Evolutionary conservation across 257 asterid genomes (phyloP).

Genomic region (Gynochthodes officinalis): DNA sequence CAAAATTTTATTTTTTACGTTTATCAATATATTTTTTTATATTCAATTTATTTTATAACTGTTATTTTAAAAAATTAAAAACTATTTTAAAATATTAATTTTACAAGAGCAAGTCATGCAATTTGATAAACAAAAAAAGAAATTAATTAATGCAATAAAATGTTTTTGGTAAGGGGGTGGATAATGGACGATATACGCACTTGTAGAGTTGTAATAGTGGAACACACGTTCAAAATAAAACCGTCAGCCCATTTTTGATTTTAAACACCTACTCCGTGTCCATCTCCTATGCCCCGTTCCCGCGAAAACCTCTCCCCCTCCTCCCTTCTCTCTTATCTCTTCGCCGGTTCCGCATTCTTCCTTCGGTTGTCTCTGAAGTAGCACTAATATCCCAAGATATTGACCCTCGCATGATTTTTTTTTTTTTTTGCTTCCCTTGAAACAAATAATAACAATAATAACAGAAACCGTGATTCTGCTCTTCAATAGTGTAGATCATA

Average conservation of each 20-base stretch:
- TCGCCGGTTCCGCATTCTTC: constrained; percentile 20
- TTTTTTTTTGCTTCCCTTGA: not conserved
- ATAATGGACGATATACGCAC: too few species aligned
- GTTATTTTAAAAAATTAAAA: too few species aligned
- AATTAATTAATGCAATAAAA: too few species aligned
- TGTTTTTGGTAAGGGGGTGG: too few species aligned
- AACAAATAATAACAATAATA: too few species aligned
- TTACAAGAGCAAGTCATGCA: too few species aligned
- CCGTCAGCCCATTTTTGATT: constrained; percentile 16
- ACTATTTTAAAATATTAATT: too few species aligned
- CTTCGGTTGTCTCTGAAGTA: constrained; percentile 28
- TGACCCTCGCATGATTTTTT: not conserved
- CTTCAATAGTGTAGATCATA: not conserved
- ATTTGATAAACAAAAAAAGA: too few species aligned
- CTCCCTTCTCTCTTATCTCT: constrained; percentile 9
- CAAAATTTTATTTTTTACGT: too few species aligned
- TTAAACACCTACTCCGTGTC: constrained; percentile 44
- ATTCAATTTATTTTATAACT: too few species aligned
- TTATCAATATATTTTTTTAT: too few species aligned
- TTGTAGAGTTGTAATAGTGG: constrained; percentile 11
- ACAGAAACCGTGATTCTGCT: too few species aligned
- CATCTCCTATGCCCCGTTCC: constrained; percentile 48
- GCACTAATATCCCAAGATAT: not conserved
- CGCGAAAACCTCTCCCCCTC: constrained; percentile 65
- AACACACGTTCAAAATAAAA: constrained; percentile 31